Evolutionary conservation across 2,329 filamentous ascomycete genomes (phyloP).

Genomic region (Neophaeococcomyces mojaviensis): DNA sequence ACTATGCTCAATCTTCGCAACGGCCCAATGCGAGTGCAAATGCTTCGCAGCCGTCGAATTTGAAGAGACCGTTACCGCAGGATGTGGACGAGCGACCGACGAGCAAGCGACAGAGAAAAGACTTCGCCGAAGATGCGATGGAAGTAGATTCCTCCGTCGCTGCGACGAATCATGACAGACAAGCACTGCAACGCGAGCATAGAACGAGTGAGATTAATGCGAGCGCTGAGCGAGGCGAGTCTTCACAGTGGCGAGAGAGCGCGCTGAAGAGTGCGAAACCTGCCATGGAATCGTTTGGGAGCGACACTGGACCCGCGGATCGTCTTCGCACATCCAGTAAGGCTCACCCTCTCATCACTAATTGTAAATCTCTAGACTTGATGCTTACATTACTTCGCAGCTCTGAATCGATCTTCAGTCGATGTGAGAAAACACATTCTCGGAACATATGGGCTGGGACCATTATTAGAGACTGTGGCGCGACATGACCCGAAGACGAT

Average conservation of each 20-base stretch:
- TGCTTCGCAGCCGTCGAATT: neutral
- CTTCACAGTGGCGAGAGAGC: neutral
- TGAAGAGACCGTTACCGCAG: constrained; percentile 29
- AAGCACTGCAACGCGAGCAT: constrained; percentile 11
- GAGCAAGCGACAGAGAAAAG: constrained; percentile 20
- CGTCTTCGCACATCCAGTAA: constrained; percentile 46
- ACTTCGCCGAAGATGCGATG: constrained; percentile 14
- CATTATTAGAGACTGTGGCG: constrained; percentile 51
- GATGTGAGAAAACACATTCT: constrained; percentile 53
- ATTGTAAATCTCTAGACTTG: constrained; percentile 10
- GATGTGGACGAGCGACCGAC: constrained; percentile 25
- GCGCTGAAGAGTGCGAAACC: constrained; percentile 16
- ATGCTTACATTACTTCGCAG: constrained; percentile 25
- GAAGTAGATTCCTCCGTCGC: constrained; percentile 14
- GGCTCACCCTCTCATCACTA: constrained; percentile 35
- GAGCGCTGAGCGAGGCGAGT: neutral
- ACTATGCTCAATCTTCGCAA: constrained; percentile 29
- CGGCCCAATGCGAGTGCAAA: neutral
- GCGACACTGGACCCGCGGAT: constrained; percentile 40
- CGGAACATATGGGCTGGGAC: constrained; percentile 49
- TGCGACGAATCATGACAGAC: constrained; percentile 21
- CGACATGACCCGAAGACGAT: constrained; percentile 54
- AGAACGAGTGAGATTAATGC: constrained; percentile 1
- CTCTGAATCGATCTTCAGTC: constrained; percentile 45
- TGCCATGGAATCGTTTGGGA: constrained; percentile 37